Percentiles rank a stretch among this genome's conserved stretches.
These are phyloP conservation scores for Boletus smithii DNA, from an alignment of 1,284 basidiomycete genomes.

Conservation along the genomic window DNA sequence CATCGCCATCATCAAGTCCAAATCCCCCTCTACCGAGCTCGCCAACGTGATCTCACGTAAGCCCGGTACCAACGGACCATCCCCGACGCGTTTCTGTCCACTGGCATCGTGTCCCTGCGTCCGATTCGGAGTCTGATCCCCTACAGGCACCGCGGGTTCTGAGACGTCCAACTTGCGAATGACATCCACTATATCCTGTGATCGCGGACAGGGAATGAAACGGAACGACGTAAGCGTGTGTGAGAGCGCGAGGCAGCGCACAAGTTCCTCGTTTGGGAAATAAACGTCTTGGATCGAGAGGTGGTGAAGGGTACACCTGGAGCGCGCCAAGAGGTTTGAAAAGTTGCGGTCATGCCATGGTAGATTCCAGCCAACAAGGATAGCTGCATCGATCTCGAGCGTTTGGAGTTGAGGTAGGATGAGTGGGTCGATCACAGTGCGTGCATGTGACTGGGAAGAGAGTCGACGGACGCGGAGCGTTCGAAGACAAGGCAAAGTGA, in stretches of 20 bases:
- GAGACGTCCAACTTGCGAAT: slow-evolving; percentile 11
- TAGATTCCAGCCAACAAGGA: neutral
- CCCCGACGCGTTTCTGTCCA: neutral
- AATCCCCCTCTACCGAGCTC: slow-evolving; percentile 9
- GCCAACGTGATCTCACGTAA: slow-evolving; percentile 19
- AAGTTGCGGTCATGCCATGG: slow-evolving; percentile 14
- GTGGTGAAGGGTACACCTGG: slow-evolving; percentile 10
- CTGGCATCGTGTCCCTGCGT: no score
- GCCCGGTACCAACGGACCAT: slow-evolving; percentile 3
- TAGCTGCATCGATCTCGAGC: slow-evolving; percentile 15
- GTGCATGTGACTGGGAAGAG: neutral
- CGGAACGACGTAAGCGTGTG: slow-evolving; percentile 12
- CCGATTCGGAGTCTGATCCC: neutral
- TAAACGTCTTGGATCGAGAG: slow-evolving; percentile 21
- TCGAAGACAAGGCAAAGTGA: slow-evolving; percentile 12
- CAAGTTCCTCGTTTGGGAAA: slow-evolving; percentile 20
- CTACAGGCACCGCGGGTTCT: neutral
- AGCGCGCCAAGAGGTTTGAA: slow-evolving; percentile 19
- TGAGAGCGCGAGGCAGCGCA: no score
- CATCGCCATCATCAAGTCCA: slow-evolving; percentile 13
- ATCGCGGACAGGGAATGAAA: slow-evolving; percentile 23
- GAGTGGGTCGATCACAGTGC: slow-evolving; percentile 8
- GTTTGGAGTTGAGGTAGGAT: slow-evolving; percentile 18
- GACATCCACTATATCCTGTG: slow-evolving; percentile 16
- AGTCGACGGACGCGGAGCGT: slow-evolving; percentile 19